Evolutionary conservation across 495 filamentous ascomycete species (phyloP).

Genomic region (Pseudoneurospora amorphoporcata): DNA sequence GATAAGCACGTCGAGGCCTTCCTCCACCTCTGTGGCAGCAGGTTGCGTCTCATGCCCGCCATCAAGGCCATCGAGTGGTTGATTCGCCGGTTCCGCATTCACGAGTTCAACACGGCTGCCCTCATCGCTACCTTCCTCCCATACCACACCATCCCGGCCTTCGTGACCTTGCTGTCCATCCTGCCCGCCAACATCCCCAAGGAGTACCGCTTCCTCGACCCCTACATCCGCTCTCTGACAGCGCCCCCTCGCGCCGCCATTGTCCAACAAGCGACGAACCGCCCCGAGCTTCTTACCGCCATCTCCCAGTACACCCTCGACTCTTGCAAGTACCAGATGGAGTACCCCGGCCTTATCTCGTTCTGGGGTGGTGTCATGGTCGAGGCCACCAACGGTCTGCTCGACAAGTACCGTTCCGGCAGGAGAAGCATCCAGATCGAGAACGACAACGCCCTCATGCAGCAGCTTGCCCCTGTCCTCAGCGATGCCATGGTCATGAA

Average conservation of each 20-base stretch:
- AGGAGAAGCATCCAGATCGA: conserved; percentile 53
- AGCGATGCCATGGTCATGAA: conserved; percentile 65
- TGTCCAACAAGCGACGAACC: conserved; percentile 67
- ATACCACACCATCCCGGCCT: conserved; percentile 74
- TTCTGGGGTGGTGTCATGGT: conserved; percentile 83
- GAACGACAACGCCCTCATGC: conserved; percentile 68
- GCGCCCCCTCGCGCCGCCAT: conserved; percentile 69
- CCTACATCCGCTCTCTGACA: conserved; percentile 65
- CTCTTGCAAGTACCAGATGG: conserved; percentile 52
- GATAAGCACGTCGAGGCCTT: conserved; percentile 71
- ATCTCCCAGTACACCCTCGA: conserved; percentile 68
- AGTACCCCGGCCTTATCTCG: conserved; percentile 64
- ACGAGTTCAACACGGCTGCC: conserved; percentile 75
- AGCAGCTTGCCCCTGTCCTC: conserved; percentile 63
- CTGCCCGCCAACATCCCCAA: conserved; percentile 60
- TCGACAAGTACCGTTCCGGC: conserved; percentile 65
- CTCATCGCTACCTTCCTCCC: conserved; percentile 85
- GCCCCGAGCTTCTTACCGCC: conserved; percentile 53
- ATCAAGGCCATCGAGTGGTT: conserved; percentile 93
- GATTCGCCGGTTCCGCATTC: conserved; percentile 76
- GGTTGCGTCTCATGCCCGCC: conserved; percentile 70
- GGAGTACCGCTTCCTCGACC: conserved; percentile 73
- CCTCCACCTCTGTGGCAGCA: conserved; percentile 62
- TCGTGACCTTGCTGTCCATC: conserved; percentile 72
- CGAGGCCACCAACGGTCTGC: conserved; percentile 68